Percentiles rank a stretch among this genome's conserved stretches.
These are phyloP conservation scores for Fragilaria crotonensis DNA, from an alignment of 108 stramenopile genomes.

Conservation along the genomic window DNA sequence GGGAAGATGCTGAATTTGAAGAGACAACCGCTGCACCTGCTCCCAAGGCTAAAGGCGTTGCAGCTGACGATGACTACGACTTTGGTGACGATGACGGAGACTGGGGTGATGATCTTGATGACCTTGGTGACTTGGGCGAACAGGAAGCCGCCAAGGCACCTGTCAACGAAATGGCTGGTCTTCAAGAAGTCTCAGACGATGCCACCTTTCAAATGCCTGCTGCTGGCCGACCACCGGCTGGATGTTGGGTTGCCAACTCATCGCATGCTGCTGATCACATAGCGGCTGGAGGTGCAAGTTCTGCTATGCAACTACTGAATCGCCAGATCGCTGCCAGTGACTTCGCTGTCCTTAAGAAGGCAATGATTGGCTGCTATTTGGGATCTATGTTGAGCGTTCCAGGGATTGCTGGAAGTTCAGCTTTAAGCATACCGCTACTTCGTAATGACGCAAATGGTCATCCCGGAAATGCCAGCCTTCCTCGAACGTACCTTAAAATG, in stretches of 20 bases:
- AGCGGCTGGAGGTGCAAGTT: conserved; percentile 91
- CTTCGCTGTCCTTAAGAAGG: conserved; percentile 72
- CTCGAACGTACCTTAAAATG: conserved; percentile 58
- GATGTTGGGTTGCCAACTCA: conserved; percentile 87
- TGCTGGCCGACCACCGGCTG: conserved; percentile 82
- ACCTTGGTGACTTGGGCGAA: conserved; percentile 55
- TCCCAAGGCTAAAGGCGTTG: conserved; percentile 20
- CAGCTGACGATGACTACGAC: conserved; percentile 56
- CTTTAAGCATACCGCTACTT: conserved; percentile 65
- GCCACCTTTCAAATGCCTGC: conserved; percentile 81
- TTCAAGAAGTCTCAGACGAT: conserved; percentile 49
- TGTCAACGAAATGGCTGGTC: conserved; percentile 58
- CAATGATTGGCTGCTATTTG: conserved; percentile 79
- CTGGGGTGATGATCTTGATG: conserved; percentile 84
- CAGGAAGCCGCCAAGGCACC: conserved; percentile 9
- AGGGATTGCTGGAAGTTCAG: conserved; percentile 74
- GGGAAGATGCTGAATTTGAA: conserved; percentile 38
- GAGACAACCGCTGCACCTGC: conserved; percentile 19
- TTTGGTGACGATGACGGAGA: conserved; percentile 62
- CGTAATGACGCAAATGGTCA: conserved; percentile 75
- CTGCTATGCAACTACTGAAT: conserved; percentile 95
- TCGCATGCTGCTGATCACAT: conserved; percentile 95
- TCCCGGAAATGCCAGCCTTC: conserved; percentile 78
- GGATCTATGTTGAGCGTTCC: conserved; percentile 87
- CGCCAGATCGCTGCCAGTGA: conserved; percentile 96